Percentiles rank a stretch among this genome's conserved stretches.
phyloP scores from a whole-genome alignment of 129 eudicot genomes.

The Lactuca saligna region DNA sequence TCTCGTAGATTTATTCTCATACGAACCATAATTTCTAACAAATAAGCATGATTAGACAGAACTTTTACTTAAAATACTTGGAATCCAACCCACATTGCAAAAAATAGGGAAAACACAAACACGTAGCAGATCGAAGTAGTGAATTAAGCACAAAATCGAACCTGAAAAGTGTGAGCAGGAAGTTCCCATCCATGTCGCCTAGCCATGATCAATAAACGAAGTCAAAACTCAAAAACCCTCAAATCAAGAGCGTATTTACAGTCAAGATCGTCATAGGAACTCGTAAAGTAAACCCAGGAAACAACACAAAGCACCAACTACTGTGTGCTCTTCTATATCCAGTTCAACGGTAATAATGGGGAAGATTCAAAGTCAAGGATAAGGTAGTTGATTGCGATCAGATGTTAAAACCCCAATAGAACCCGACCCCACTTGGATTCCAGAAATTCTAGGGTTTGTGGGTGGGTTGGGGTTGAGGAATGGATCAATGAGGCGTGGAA shows the following conservation, averaged over 20 bases:
- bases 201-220: slow-evolving; percentile 53
- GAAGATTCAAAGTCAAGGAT: neutral
- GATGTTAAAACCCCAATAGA: slow-evolving; percentile 19
- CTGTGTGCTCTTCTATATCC: neutral
- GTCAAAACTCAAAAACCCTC: slow-evolving; percentile 17
- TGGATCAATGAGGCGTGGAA: slow-evolving; percentile 26
- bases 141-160: slow-evolving; percentile 10
- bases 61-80: neutral
- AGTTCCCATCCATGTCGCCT: slow-evolving; percentile 98
- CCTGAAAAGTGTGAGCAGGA: slow-evolving; percentile 96
- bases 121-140: slow-evolving; percentile 10
- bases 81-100: slow-evolving; percentile 24
- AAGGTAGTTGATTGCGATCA: slow-evolving; percentile 21
- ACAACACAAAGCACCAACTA: neutral
- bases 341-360: neutral
- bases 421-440: slow-evolving; percentile 21
- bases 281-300: neutral
- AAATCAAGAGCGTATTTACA: slow-evolving; percentile 21
- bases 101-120: neutral
- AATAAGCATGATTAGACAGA: neutral
- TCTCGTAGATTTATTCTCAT: neutral
- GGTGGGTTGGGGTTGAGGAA: neutral
- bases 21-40: neutral
- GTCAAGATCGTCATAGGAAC: slow-evolving; percentile 12
- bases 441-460: slow-evolving; percentile 41